Evolutionary conservation across 371 early-diverging fungal species (phyloP).

Genomic region (Mortierella sp.): DNA sequence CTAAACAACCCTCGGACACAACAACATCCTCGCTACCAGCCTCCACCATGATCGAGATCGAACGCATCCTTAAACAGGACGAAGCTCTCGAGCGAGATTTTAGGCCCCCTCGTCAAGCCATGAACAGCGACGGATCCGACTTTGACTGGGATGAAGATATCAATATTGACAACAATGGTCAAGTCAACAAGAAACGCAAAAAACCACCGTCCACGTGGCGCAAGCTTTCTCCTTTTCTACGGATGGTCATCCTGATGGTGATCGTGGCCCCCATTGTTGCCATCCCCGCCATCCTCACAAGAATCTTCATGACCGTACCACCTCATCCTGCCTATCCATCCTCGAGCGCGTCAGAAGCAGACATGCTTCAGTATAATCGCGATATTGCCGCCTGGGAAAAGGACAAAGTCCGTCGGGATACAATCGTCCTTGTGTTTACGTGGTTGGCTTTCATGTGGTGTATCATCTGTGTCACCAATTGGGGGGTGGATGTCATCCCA

Average conservation of each 20-base stretch:
- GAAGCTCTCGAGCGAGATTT: conserved; percentile 35
- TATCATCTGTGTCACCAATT: conserved; percentile 44
- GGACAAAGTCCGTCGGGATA: conserved; percentile 28
- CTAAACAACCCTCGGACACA: background rate
- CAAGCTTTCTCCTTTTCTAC: conserved; percentile 40
- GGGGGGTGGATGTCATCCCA: conserved; percentile 51
- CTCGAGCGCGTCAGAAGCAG: background rate
- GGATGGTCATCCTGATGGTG: conserved; percentile 47
- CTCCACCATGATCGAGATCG: conserved; percentile 50
- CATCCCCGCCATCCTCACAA: conserved; percentile 41
- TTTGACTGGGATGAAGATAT: conserved; percentile 55
- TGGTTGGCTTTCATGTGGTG: conserved; percentile 53
- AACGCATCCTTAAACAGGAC: conserved; percentile 50
- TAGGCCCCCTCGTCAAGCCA: conserved; percentile 50
- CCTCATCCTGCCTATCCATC: conserved; percentile 3
- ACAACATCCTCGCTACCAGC: conserved; percentile 8
- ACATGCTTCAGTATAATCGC: background rate
- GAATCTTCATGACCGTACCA: conserved; percentile 16
- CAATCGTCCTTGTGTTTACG: conserved; percentile 39
- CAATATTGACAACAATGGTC: conserved; percentile 43
- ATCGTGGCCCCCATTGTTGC: conserved; percentile 41
- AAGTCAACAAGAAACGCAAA: conserved; percentile 19
- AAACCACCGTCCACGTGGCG: conserved; percentile 34
- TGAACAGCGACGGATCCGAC: conserved; percentile 50
- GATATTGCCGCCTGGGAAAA: background rate